Conservation (phyloP, 1,284 basidiomycete genomes). For the Fomitopsis pinicola region DNA sequence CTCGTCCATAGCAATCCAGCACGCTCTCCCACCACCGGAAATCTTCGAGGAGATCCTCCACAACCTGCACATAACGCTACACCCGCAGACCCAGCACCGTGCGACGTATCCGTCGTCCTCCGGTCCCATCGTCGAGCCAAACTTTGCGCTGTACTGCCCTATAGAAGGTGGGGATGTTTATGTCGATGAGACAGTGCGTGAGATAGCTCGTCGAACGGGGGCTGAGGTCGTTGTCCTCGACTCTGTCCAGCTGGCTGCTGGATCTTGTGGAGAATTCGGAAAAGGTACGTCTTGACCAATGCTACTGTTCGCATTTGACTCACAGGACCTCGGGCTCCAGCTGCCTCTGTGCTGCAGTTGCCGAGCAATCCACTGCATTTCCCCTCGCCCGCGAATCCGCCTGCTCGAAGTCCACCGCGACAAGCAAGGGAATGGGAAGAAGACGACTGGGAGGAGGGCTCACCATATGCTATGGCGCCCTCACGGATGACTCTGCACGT, state of each 20-base stretch:
- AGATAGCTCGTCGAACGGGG: slow-evolving; percentile 65
- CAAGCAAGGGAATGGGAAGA: slow-evolving; percentile 32
- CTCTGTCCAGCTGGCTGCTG: slow-evolving; percentile 75
- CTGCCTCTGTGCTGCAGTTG: slow-evolving; percentile 60
- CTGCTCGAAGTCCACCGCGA: slow-evolving; percentile 20
- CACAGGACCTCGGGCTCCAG: slow-evolving; percentile 28
- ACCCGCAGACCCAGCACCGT: slow-evolving; percentile 74
- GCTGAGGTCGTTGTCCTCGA: slow-evolving; percentile 83
- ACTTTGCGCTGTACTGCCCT: slow-evolving; percentile 77
- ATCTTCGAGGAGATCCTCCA: slow-evolving; percentile 69
- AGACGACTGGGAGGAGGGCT: slow-evolving; percentile 47
- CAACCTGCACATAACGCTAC: slow-evolving; percentile 69
- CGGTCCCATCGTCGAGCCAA: slow-evolving; percentile 62
- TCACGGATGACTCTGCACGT: slow-evolving; percentile 63
- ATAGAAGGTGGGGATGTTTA: slow-evolving; percentile 83
- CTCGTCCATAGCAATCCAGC: slow-evolving; percentile 16
- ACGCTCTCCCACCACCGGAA: slow-evolving; percentile 44
- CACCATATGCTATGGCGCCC: slow-evolving; percentile 27
- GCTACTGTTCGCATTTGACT: background rate
- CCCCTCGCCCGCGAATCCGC: slow-evolving; percentile 31
- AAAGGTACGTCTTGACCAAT: slow-evolving; percentile 44
- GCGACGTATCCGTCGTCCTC: slow-evolving; percentile 53
- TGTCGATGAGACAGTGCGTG: slow-evolving; percentile 71
- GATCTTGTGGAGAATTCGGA: slow-evolving; percentile 74
- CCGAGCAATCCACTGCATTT: slow-evolving; percentile 73